phyloP scores from a whole-genome alignment of 2,329 filamentous ascomycete species.

The Phialocephala sp. region DNA sequence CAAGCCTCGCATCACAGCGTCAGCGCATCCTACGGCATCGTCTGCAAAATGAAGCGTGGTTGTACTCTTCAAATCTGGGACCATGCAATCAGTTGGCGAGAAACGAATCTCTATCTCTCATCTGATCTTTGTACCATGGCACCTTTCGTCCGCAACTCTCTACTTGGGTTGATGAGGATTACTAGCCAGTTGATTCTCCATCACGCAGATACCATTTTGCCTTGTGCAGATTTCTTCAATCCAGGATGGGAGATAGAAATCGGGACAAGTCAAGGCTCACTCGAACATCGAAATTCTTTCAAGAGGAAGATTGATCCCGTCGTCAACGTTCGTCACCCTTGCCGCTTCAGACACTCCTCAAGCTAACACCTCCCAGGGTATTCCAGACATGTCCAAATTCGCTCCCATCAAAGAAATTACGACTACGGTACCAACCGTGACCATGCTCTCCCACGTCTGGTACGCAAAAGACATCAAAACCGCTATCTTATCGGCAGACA shows the following conservation, averaged over 20 bases:
- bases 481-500: conserved; percentile 65
- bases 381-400: conserved; percentile 49
- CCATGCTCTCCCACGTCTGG: conserved; percentile 68
- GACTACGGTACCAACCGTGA: conserved; percentile 63
- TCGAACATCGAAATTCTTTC: conserved; percentile 62
- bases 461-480: conserved; percentile 66
- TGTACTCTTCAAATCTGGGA: conserved; percentile 68
- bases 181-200: conserved; percentile 37
- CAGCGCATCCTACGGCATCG: conserved; percentile 63
- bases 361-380: not conserved
- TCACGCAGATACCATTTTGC: conserved; percentile 63
- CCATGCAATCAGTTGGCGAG: conserved; percentile 66
- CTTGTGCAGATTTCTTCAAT: conserved; percentile 65
- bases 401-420: conserved; percentile 63
- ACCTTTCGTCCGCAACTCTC: conserved; percentile 38
- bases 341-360: conserved; percentile 42
- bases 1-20: conserved; percentile 68
- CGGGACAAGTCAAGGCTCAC: conserved; percentile 60
- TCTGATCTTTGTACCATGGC: conserved; percentile 35
- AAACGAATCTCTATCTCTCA: conserved; percentile 43
- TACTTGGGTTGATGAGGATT: conserved; percentile 35
- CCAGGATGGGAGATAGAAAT: conserved; percentile 68
- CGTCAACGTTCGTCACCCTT: not conserved
- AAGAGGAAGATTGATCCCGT: conserved; percentile 59
- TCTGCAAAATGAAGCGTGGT: conserved; percentile 64